Percentiles rank a stretch among this genome's conserved stretches.
Conservation (phyloP, 202 grass and related monocot species). For the Eragrostis tef region DNA sequence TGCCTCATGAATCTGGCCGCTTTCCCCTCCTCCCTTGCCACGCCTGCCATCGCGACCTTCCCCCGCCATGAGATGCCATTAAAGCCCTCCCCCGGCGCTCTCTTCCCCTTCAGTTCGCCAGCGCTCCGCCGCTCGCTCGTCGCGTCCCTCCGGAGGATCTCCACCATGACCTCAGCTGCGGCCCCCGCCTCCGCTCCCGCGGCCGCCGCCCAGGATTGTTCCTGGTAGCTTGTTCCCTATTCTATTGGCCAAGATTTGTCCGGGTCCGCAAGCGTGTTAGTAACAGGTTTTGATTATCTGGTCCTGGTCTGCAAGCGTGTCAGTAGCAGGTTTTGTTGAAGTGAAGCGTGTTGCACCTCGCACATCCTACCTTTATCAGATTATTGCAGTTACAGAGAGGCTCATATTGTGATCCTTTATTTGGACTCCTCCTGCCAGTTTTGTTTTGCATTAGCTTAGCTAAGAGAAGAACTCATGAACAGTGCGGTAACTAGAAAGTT, state of each 20-base stretch:
- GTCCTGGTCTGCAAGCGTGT: background rate
- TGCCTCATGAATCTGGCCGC: slow-evolving; percentile 60
- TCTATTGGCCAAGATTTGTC: slow-evolving; percentile 11
- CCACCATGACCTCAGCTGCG: slow-evolving; percentile 21
- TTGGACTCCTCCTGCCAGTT: background rate
- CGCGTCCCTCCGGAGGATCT: slow-evolving; percentile 47
- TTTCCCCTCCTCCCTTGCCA: background rate
- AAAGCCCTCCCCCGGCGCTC: slow-evolving; percentile 37
- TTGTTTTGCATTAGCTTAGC: background rate
- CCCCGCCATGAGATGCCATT: slow-evolving; percentile 59
- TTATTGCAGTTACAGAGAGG: background rate
- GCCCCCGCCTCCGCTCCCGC: slow-evolving; percentile 39
- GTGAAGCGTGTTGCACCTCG: background rate
- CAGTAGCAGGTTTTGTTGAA: background rate
- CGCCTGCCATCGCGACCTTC: background rate
- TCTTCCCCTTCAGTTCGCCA: background rate
- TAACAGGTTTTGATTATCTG: background rate
- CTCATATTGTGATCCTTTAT: background rate
- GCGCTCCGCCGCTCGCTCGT: slow-evolving; percentile 48
- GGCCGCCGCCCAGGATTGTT: slow-evolving; percentile 8
- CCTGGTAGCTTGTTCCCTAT: background rate
- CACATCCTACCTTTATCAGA: background rate
- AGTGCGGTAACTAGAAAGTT: slow-evolving; percentile 2
- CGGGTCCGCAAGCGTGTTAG: background rate
- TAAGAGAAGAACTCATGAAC: background rate